Percentiles rank a stretch among this genome's conserved stretches.
phyloP scores from a whole-genome alignment of 2,329 filamentous ascomycete species.

The Dichotomopilus funicola region DNA sequence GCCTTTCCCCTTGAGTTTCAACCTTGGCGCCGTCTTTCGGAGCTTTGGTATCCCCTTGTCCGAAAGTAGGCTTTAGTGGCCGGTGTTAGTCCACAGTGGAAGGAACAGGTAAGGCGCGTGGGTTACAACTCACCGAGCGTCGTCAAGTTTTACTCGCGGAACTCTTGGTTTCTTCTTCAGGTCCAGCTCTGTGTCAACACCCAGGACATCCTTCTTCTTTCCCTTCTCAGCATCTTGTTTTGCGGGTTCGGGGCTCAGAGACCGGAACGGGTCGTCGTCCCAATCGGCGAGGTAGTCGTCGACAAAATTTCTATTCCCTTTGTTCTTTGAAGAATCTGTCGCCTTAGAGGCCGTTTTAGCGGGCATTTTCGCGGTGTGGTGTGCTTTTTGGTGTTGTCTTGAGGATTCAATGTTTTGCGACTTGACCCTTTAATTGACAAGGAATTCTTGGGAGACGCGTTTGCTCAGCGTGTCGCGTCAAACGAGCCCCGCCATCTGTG shows the following conservation, averaged over 20 bases:
- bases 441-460: constrained; percentile 28
- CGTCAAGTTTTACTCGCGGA: constrained; percentile 81
- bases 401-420: constrained; percentile 26
- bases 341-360: constrained; percentile 20
- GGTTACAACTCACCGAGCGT: constrained; percentile 50
- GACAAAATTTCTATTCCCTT: constrained; percentile 56
- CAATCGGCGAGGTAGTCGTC: constrained; percentile 67
- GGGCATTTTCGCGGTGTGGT: constrained; percentile 22
- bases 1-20: constrained; percentile 86
- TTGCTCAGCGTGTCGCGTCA: constrained; percentile 7
- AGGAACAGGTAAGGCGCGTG: not conserved
- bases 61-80: constrained; percentile 63
- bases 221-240: constrained; percentile 33
- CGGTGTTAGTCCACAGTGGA: constrained; percentile 11
- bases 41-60: constrained; percentile 77
- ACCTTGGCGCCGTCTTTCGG: constrained; percentile 59
- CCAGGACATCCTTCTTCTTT: constrained; percentile 51
- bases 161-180: constrained; percentile 66
- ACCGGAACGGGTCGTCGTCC: constrained; percentile 44
- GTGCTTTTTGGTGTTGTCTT: constrained; percentile 32
- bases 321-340: constrained; percentile 15
- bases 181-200: constrained; percentile 81
- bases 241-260: constrained; percentile 36
- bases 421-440: not conserved
- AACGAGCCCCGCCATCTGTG: constrained; percentile 6